Evolutionary conservation across 1,284 basidiomycete genomes (phyloP), one percentile per base, ranked within the genome.

Genomic region (Pseudozyma tsukubaensis): DNA sequence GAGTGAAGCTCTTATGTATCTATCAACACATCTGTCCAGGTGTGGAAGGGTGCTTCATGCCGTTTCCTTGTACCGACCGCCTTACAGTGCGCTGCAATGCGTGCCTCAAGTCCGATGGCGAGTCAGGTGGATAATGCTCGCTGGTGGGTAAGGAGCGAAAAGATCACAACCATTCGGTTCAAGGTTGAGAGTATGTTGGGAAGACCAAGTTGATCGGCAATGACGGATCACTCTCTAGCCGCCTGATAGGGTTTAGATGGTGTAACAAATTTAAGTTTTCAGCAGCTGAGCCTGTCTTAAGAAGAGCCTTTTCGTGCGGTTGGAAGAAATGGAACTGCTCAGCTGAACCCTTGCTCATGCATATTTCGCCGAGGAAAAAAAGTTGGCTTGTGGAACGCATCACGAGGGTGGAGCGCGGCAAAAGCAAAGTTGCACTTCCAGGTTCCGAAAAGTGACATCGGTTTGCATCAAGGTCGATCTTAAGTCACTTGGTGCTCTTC

Each of bases 231-330:
- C 24, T 6, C 6, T 29, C 24, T 29, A 3, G 49, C 49, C 49
- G 49, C 36, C 49, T 50, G 49, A 29, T 29, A 29, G 24, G 24
- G 24, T 29, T 29, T 29, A 29, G 24, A 29, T 29, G 24, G 24
- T 29, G 24, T 29, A 18, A 36, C 37, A 18, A 32, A 50, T 32
- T 40, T 18, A 53, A 53, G 18, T 53, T 51, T 53, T 29, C 34
- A 9, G 19, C 3, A 45, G 57, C 36, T 59, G 32, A 19, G 12
- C 50, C 5, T 34, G 35, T 36, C 19, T 11, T 19, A 19, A 40
- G 24, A 44, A 44, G n/a, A n/a, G 16, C 7, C 19, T 35, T 60
- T 43, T 59, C 67, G 67, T 64, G 67, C 67, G 67, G 54, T 45
- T 64, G 40, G 67, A 70, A 70, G 67, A 70, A 64, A 32, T 6